These are phyloP conservation scores for Suillus bovinus DNA, from an alignment of 768 basidiomycete species.

Conservation along the genomic window DNA sequence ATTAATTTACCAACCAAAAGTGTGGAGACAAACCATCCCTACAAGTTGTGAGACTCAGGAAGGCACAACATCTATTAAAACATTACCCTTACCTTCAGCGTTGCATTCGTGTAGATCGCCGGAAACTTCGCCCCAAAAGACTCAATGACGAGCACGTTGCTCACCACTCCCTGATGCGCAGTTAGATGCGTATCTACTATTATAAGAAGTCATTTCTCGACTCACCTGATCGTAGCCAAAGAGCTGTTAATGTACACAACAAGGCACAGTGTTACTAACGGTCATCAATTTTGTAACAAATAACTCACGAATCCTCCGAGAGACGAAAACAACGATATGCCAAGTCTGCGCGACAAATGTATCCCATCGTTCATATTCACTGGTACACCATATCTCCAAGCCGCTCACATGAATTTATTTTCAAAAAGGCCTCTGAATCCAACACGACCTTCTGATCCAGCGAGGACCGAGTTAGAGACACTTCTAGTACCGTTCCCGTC, in stretches of 20 bases:
- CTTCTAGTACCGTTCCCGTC: not conserved
- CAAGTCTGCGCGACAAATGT: constrained; percentile 20
- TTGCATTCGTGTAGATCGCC: constrained; percentile 29
- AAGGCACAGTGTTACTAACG: not conserved
- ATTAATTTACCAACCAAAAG: constrained; percentile 25
- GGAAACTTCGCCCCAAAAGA: constrained; percentile 37
- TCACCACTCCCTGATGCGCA: constrained; percentile 30
- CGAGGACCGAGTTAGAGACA: constrained; percentile 14
- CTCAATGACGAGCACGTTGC: constrained; percentile 36
- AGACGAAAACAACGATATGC: constrained; percentile 33
- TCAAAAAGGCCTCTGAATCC: constrained; percentile 33
- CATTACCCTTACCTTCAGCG: constrained; percentile 23
- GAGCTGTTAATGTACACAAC: constrained; percentile 18
- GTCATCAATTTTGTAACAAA: constrained; percentile 2
- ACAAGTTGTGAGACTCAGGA: not conserved
- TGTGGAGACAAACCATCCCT: constrained; percentile 38
- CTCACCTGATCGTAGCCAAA: constrained; percentile 35
- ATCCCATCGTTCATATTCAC: constrained; percentile 2
- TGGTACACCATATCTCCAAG: not conserved
- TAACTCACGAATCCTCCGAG: constrained; percentile 33
- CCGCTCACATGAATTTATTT: constrained; percentile 29
- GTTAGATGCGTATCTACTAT: not conserved
- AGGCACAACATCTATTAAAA: not conserved
- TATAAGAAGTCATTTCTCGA: not conserved
- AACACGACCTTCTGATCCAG: constrained; percentile 22